A percentile compares a stretch with the other conserved stretches of the same genome.
phyloP scores from a whole-genome alignment of 176 grass and related monocot species.

The Rhynchospora tenuis region DNA sequence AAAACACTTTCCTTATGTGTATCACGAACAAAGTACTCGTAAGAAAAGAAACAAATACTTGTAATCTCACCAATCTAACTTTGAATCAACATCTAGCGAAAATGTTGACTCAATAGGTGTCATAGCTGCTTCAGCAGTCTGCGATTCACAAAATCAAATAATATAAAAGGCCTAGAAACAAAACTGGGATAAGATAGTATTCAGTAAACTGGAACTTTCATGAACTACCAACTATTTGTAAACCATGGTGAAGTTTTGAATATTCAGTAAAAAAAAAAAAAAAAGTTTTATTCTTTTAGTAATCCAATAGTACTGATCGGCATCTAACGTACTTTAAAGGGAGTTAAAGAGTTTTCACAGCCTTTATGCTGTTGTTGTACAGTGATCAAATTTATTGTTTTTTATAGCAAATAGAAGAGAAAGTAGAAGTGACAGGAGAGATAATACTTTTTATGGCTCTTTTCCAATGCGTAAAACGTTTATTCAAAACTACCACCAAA shows the following conservation, averaged over 20 bases:
- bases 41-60: not conserved
- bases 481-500: not conserved
- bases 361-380: no score
- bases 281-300: not conserved
- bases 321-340: not conserved
- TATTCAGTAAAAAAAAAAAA: not conserved
- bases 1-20: not conserved
- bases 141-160: slow-evolving; percentile 27
- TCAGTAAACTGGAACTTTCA: not conserved
- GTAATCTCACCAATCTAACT: slow-evolving; percentile 85
- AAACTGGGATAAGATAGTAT: not conserved
- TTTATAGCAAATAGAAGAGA: no score
- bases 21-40: not conserved
- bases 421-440: no score
- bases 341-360: no score
- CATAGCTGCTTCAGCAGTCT: slow-evolving; percentile 98
- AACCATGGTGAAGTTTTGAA: not conserved
- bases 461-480: not conserved
- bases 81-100: slow-evolving; percentile 97
- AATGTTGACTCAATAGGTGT: slow-evolving; percentile 99
- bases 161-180: not conserved
- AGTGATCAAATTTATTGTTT: no score
- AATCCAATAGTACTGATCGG: not conserved
- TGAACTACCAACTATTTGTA: not conserved
- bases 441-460: no score